phyloP scores from a whole-genome alignment of 2,329 filamentous ascomycete genomes.

The Fusarium neocosmosporiellum region DNA sequence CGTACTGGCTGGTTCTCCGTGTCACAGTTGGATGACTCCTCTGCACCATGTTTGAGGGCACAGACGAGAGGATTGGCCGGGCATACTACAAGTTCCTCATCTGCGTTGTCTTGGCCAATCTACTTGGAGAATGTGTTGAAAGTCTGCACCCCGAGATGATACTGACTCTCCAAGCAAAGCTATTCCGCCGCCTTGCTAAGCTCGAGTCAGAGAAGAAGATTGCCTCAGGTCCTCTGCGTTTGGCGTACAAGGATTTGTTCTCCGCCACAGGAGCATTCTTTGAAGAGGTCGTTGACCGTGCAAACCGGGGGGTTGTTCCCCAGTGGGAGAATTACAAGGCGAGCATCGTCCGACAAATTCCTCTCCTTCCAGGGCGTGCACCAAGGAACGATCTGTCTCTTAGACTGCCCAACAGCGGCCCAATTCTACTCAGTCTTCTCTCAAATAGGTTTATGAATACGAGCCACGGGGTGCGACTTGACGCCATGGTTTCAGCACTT shows the following conservation, averaged over 20 bases:
- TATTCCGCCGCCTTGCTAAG: constrained; percentile 69
- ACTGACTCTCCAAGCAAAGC: constrained; percentile 55
- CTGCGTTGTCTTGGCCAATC: constrained; percentile 56
- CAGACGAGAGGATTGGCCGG: constrained; percentile 41
- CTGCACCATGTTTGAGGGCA: constrained; percentile 51
- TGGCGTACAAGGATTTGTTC: constrained; percentile 16
- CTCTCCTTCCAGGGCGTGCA: constrained; percentile 53
- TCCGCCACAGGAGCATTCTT: neutral
- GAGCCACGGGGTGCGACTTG: neutral
- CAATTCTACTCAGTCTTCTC: neutral
- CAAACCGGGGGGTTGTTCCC: constrained; percentile 45
- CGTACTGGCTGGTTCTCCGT: constrained; percentile 71
- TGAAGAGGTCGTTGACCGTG: neutral
- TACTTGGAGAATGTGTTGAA: constrained; percentile 55
- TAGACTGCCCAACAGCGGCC: constrained; percentile 54
- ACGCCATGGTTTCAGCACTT: constrained; percentile 14
- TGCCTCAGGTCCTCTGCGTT: neutral
- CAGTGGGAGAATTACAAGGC: constrained; percentile 56
- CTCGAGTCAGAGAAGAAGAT: constrained; percentile 51
- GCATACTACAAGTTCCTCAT: constrained; percentile 69
- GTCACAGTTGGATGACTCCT: constrained; percentile 67
- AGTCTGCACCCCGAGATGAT: constrained; percentile 30
- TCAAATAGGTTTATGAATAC: constrained; percentile 40
- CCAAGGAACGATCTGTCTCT: constrained; percentile 47
- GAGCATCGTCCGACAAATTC: constrained; percentile 52